A percentile compares a stretch with the other conserved stretches of the same genome.
phyloP scores from a whole-genome alignment of 1,139 yeast species.

The Hemisphaericaspora subhashii region DNA sequence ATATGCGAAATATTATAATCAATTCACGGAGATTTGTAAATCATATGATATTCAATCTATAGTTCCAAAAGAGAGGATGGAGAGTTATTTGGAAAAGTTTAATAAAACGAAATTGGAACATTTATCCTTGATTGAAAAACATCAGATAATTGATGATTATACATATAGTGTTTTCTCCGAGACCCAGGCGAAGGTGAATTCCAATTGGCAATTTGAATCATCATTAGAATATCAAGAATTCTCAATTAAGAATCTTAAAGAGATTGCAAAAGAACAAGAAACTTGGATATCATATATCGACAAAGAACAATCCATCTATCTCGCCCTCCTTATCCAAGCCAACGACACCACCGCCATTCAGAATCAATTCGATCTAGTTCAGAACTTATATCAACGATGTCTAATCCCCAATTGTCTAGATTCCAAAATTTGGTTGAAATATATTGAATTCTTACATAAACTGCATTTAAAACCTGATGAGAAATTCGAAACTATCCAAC shows the following conservation, averaged over 20 bases:
- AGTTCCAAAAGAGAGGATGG: conserved; percentile 21
- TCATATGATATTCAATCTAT: conserved; percentile 34
- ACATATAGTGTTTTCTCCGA: conserved; percentile 40
- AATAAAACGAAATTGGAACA: conserved; percentile 23
- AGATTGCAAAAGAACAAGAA: conserved; percentile 32
- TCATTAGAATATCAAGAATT: conserved; percentile 46
- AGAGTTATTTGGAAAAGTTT: conserved; percentile 23
- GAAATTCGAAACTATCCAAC: conserved; percentile 22
- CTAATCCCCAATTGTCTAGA: conserved; percentile 56
- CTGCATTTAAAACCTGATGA: conserved; percentile 15
- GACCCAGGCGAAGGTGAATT: conserved; percentile 53
- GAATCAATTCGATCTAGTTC: conserved; percentile 15
- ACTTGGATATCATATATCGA: conserved; percentile 57
- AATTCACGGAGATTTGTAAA: conserved; percentile 44
- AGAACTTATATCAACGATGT: conserved; percentile 57
- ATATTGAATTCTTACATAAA: conserved; percentile 42
- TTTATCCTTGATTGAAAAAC: conserved; percentile 30
- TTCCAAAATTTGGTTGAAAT: conserved; percentile 58
- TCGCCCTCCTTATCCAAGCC: neutral
- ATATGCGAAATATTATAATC: conserved; percentile 62
- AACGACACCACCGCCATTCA: neutral
- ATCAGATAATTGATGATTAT: conserved; percentile 43
- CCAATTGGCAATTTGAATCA: conserved; percentile 64
- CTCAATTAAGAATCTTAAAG: conserved; percentile 24
- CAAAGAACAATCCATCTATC: conserved; percentile 32